Evolutionary conservation across 176 grass and related monocot species (phyloP).

Genomic region (sorghum (Sorghum bicolor)): Sorghum_bicolor_NCBIv3 NC_012875.2:56850001-56850500

Average conservation of each 20-base stretch:
- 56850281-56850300: too few relatives aligned
- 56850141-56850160: background rate
- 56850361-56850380: too few relatives aligned
- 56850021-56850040: too few relatives aligned
- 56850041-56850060: background rate
- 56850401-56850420: background rate
- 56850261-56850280: background rate
- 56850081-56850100: background rate
- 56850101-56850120: background rate
- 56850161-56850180: rapidly evolving
- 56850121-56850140: background rate
- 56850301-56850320: background rate
- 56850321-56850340: rapidly evolving
- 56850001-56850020: too few relatives aligned
- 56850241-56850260: background rate
- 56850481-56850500: background rate
- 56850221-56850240: background rate
- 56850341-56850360: background rate
- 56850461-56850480: background rate
- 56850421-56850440: background rate
- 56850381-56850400: background rate
- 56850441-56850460: background rate
- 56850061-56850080: background rate
- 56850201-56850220: background rate
- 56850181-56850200: background rate